Evolutionary conservation across 1,139 yeast species (phyloP), one percentile per base, ranked within the genome.

Genomic region (Meyerozyma smithsonii): DNA sequence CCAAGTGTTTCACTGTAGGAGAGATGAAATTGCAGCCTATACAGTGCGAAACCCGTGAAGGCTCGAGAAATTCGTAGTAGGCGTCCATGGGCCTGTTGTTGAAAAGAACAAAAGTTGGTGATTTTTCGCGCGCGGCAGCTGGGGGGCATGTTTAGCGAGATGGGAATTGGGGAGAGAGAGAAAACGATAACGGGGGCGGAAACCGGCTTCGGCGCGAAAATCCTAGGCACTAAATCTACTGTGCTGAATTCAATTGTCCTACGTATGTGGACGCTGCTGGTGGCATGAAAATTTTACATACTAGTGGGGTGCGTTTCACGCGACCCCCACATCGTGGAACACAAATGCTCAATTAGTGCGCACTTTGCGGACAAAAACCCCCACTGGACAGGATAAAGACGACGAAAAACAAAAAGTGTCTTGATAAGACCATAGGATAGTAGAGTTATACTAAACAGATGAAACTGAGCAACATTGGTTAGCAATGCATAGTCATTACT

Each of bases 61-160:
- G 96, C 49, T 81, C 86, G 37, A 87, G 72, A 52, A 89, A 72
- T 59, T 86, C 92, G 49, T 83, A 81, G 61, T 84, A 87, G 14
- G 86, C 84, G 54, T 89, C 90, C 97, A 90, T 88, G 32, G 37
- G 37, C 16, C 16, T 6, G 30, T 26, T 26, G 30, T 12, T 32
- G 35, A 18, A 17, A 15, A 16, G 21, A 32, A 32, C 5, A 18
- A 14, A 6, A 10, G 21, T 30, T 18, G 34, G 19, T 30, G 34
- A 16, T 12, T 26, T 26, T 26, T 26, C 30, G 30, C 30, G 30
- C 30, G 25, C 25, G 25, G 12, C 12, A 26, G 15, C 17, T 2
- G 17, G 8, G 6, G 5, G 11, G 30, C 15, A 10, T 14, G 12
- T 14, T 15, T 14, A 14, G 17, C 30, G 30, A 14, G 17, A 15